These are phyloP conservation scores for Lentinula lateritia DNA, from an alignment of 768 basidiomycete species.

Conservation along the genomic window DNA sequence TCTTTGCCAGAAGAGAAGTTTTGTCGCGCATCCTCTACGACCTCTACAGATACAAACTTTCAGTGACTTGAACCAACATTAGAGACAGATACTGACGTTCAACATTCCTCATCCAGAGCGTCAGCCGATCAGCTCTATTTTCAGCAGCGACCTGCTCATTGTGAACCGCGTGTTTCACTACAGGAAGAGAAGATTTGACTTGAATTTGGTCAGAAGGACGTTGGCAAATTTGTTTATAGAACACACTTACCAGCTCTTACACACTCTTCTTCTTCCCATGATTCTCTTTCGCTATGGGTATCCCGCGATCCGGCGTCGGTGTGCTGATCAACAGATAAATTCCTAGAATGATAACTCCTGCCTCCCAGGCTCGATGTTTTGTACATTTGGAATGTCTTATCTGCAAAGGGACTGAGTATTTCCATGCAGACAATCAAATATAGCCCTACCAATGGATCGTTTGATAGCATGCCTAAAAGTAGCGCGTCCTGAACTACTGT, in stretches of 20 bases:
- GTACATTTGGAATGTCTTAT: slow-evolving; percentile 63
- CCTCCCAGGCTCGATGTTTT: slow-evolving; percentile 55
- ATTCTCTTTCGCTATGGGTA: slow-evolving; percentile 25
- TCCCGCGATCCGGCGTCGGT: slow-evolving; percentile 19
- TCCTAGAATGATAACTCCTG: slow-evolving; percentile 36
- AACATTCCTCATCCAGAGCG: slow-evolving; percentile 76
- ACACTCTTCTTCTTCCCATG: slow-evolving; percentile 46
- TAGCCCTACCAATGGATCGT: slow-evolving; percentile 60
- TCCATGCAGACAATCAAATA: background rate
- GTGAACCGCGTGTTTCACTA: slow-evolving; percentile 46
- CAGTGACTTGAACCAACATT: background rate
- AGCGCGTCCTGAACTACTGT: slow-evolving; percentile 22
- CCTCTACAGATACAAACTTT: slow-evolving; percentile 40
- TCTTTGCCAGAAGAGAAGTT: slow-evolving; percentile 58
- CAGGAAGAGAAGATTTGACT: slow-evolving; percentile 50
- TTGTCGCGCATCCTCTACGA: slow-evolving; percentile 75
- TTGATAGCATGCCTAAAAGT: slow-evolving; percentile 67
- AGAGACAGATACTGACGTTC: slow-evolving; percentile 54
- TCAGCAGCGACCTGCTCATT: slow-evolving; percentile 51
- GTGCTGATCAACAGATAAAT: slow-evolving; percentile 33
- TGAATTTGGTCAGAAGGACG: slow-evolving; percentile 2
- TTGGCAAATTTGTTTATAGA: background rate
- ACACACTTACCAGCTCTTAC: slow-evolving; percentile 35
- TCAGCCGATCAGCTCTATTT: slow-evolving; percentile 60
- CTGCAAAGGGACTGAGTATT: slow-evolving; percentile 26